A percentile compares a stretch with the other conserved stretches of the same genome.
Conservation (phyloP, 176 grass and related monocot genomes). For the Avena atlantica region DNA sequence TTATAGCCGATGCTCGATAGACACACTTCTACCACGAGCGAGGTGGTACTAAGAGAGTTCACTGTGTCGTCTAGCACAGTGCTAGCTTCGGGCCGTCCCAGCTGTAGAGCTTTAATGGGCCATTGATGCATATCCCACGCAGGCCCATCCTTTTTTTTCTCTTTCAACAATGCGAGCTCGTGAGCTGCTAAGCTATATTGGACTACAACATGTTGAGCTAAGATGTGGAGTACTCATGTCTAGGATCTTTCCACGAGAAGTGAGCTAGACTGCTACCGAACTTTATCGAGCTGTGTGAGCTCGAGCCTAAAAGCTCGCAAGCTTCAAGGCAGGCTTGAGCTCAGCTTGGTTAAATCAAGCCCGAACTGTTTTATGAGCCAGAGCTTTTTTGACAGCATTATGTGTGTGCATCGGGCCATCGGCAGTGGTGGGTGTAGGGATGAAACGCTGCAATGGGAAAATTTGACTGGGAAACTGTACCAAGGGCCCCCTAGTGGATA, state of each 20-base stretch:
- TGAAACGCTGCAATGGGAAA: neutral
- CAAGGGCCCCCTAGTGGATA: neutral
- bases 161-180: neutral
- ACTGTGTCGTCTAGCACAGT: neutral
- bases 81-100: neutral
- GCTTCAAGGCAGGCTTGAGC: neutral
- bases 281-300: neutral
- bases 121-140: neutral
- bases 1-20: neutral
- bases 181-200: neutral
- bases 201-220: neutral
- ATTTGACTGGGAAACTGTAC: neutral
- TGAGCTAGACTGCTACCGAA: neutral
- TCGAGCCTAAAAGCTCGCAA: neutral
- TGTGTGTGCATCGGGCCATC: too few species aligned
- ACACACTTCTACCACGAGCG: neutral
- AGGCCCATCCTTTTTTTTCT: neutral
- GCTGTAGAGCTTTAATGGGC: neutral
- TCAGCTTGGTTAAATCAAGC: neutral
- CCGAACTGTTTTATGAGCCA: too few species aligned
- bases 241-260: neutral
- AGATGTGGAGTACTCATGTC: neutral
- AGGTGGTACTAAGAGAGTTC: neutral
- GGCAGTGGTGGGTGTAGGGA: neutral
- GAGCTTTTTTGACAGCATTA: too few species aligned